Evolutionary conservation across 2,329 filamentous ascomycete genomes (phyloP), one percentile per base, ranked within the genome.

Genomic region (Whalleya microplaca): DNA sequence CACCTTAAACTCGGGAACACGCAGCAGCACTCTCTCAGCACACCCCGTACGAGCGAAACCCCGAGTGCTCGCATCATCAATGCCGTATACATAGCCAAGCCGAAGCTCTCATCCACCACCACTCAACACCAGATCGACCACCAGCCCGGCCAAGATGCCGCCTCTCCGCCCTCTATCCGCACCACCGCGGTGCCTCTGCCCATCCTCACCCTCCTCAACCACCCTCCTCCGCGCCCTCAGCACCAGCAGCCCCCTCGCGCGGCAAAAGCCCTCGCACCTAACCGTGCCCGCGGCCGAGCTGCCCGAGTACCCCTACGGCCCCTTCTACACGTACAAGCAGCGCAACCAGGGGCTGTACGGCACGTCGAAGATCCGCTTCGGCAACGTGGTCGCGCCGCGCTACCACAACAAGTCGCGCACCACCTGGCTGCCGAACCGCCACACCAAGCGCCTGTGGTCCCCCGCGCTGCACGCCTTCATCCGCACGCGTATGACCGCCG

Each of bases 311-410:
- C 91, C 91, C 0, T 88, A 90, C 75, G 90, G 90, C 47, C 82
- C 84, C 51, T 84, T 87, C 54, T 78, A 72, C 61, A 77, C 87
- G 64, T 95, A 90, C 82, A 93, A 94, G 77, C 91, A 95, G 75
- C 87, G 88, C 65, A 91, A 92, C 78, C 80, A 78, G 56, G 89
- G 89, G 45, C 85, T 92, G 8, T 92, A 90, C 76, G 91, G 88
- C 65, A 76, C 76, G 41, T 79, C 85, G 62, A 85, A 85, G 68
- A 89, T 93, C 71, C 89, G 86, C 48, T 92, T 89, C 74, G 91
- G 91, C 72, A 92, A 94, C 83, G 89, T 84, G 65, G 86, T 94
- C 48, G 86, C 85, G 44, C 78, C 83, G 64, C 81, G 86, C 66
- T 83, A 87, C 69, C 82, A 87, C 71, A 83, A 83, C 69, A 93